Conservation (phyloP, 441 rosid genomes). For the Bruguiera hainesii region DNA sequence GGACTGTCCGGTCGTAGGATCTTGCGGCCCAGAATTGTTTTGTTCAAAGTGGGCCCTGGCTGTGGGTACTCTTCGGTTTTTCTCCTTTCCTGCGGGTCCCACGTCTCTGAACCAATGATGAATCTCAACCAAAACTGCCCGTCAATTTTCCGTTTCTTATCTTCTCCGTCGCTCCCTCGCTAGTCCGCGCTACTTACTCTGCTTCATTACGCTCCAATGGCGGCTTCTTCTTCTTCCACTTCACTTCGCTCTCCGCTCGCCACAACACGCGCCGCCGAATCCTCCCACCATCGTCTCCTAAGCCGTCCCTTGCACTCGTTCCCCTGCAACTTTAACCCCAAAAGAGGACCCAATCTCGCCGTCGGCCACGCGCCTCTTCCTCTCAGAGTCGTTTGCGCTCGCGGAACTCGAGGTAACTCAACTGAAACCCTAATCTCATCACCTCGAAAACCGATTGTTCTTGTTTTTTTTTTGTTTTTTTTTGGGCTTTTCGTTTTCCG, state of each 20-base stretch:
- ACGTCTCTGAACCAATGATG: too few relatives aligned
- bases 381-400: constrained; percentile 31
- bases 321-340: constrained; percentile 25
- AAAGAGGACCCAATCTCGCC: constrained; percentile 6
- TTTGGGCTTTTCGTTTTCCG: neutral
- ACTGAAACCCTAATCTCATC: neutral
- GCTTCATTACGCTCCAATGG: neutral
- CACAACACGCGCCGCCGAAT: constrained; percentile 10
- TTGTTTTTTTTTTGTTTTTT: neutral
- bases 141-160: neutral
- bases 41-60: too few relatives aligned
- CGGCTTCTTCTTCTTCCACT: constrained; percentile 12
- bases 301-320: constrained; percentile 13
- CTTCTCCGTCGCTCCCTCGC: neutral
- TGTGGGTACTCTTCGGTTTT: too few relatives aligned
- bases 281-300: constrained; percentile 12
- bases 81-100: too few relatives aligned
- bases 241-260: constrained; percentile 21
- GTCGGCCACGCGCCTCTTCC: constrained; percentile 22
- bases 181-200: neutral
- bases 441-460: neutral
- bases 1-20: constrained; percentile 32
- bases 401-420: constrained; percentile 42
- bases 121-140: too few relatives aligned
- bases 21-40: constrained; percentile 5